Evolutionary conservation across 2,329 filamentous ascomycete species (phyloP), one percentile per base, ranked within the genome.

Genomic region (Xenosphaeropsis pyriputrescens): DNA sequence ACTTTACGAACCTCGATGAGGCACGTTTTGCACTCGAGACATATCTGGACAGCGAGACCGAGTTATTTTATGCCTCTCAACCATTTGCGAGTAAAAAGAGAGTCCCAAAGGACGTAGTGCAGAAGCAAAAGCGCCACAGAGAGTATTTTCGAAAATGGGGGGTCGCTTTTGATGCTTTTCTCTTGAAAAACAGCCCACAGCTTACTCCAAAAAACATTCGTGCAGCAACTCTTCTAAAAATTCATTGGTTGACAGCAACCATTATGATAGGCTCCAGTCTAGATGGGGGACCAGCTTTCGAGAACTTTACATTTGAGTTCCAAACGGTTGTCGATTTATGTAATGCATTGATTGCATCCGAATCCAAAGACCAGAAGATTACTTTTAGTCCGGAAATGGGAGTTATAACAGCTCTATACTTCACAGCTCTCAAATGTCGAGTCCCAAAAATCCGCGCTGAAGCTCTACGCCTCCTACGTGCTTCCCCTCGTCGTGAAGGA

Each of bases 331-430:
- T 52, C 13, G 29, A 38, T 6, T 41, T 35, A 11, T 39, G 50
- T 6, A 38, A 41, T 17, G 51, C 51, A 13, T 34, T 54, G 2
- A 49, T 52, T 19, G 41, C 43, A 14, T 44, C 50, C 16, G 42
- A 50, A 52, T 40, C 32, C 41, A 9, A 44, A 41, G 36, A 37
- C 34, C 6, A 50, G 48, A 4, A 48, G 46, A 36, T 35, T 3
- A 35, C 45, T 11, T 54, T 54, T 29, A 50, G 47, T 9, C 44
- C 50, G 1, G 52, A 54, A 32, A 36, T 53, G 2, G 50, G 50
- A 1, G 31, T 55, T 11, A 41, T 55, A 4, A 51, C 45, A 3
- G 51, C 52, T 2, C 36, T 55, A 8, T 55, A 51, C 35, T 54
- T 48, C 36, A 39, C 39, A 0, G 48, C 43, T 29, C 34, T 49